Base-by-base conservation (phyloP, 2,329 filamentous ascomycete genomes). In the Fusarium transvaalense region DNA sequence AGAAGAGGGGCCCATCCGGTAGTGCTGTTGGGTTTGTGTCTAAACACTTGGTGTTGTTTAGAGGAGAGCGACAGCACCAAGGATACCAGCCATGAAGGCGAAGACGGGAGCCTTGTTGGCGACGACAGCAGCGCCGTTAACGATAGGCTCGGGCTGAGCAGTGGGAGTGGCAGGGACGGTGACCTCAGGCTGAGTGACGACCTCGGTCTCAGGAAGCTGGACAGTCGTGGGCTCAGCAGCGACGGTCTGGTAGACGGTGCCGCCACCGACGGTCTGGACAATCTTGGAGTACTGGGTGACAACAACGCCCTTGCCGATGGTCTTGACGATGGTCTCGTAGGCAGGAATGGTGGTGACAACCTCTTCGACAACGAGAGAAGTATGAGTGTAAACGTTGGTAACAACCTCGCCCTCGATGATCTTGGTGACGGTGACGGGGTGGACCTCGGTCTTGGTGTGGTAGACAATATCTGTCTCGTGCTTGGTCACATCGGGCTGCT, bases 401-500 rank as follows among this genome's bases (percentile, higher is more conserved):
- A 67, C 27, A 5, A 71, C 65, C 52, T 75, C 65, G 3, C 73
- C 71, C 41, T 61, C 56, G 10, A 73, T 78, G 3, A 76, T 76
- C 14, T 78, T 79, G 4, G 78, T 80, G 8, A 76, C 71, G 5
- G 79, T 79, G 7, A 84, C 69, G 14, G 83, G 82, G 73, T 79
- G 81, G 9, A 83, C 74, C 27, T 76, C 78, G 13, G 83, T 85
- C 46, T 79, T 59, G 32, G 82, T 84, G 6, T 75, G 78, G 71
- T 82, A 81, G 21, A 76, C 76, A 13, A 79, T 72, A 63, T 76
- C 57, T 7, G 48, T 47, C 13, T 74, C 74, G 1, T 77, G 78
- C 23, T 77, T 76, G 4, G 78, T 80, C 37, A 77, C 64, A 9
- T 80, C 83, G n/a, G 79, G 77, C 31, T 74, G 72, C 19, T 79